Evolutionary conservation across 2,329 filamentous ascomycete species (phyloP).

Genomic region (Fusarium luffae): DNA sequence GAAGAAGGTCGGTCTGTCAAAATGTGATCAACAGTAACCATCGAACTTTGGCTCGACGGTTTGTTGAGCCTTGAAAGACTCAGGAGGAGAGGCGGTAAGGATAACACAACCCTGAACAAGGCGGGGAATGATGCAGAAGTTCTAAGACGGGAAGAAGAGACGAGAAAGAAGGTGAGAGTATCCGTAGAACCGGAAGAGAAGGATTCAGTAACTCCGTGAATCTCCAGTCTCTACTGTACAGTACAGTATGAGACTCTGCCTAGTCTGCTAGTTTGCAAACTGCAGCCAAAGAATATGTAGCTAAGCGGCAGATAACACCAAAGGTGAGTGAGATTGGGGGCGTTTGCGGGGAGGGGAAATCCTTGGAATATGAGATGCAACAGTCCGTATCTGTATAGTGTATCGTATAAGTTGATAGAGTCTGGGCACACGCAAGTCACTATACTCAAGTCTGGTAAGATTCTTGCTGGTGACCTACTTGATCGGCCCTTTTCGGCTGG

Average conservation of each 20-base stretch:
- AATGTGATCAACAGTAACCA: slow-evolving; percentile 16
- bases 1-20: slow-evolving; percentile 21
- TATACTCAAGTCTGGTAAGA: background rate
- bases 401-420: background rate
- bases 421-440: slow-evolving; percentile 19
- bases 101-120: background rate
- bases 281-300: slow-evolving; percentile 1
- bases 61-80: slow-evolving; percentile 4
- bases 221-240: background rate
- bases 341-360: slow-evolving; percentile 26
- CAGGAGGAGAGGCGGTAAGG: slow-evolving; percentile 7
- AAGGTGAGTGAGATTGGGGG: slow-evolving; percentile 39
- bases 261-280: background rate
- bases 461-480: background rate
- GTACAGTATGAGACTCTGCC: background rate
- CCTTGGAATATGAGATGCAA: slow-evolving; percentile 31
- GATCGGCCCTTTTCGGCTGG: slow-evolving; percentile 31
- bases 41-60: background rate
- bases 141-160: slow-evolving; percentile 6
- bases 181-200: background rate
- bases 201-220: background rate
- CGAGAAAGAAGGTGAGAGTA: background rate
- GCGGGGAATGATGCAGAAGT: background rate
- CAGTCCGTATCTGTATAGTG: slow-evolving; percentile 25
- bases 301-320: slow-evolving; percentile 20